Percentiles rank a stretch among this genome's conserved stretches.
phyloP scores from a whole-genome alignment of 306 rosid genomes.

The Pyrus bretschneideri region DNA sequence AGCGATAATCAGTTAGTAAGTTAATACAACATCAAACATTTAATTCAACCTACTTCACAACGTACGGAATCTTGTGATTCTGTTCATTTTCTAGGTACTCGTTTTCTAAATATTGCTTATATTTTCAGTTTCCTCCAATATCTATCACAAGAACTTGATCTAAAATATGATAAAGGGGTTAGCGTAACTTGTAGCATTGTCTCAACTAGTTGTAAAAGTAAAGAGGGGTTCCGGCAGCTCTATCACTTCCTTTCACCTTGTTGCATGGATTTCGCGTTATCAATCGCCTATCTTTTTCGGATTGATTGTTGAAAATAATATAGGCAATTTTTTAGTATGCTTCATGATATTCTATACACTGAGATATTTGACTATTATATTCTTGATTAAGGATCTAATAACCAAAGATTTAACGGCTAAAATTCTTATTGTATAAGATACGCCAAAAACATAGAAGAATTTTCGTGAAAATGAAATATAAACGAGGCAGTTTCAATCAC shows the following conservation, averaged over 20 bases:
- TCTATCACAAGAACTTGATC: background rate
- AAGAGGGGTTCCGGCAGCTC: no score
- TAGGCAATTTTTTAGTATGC: no score
- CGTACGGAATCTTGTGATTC: background rate
- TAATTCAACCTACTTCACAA: background rate
- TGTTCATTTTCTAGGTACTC: background rate
- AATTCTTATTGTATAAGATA: no score
- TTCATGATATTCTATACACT: no score
- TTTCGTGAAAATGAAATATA: no score
- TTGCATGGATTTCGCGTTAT: no score
- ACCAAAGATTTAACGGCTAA: no score
- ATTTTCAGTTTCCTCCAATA: background rate
- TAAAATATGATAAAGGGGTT: background rate
- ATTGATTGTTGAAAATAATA: no score
- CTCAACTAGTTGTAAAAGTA: background rate
- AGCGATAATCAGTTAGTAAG: background rate
- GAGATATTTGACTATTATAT: no score
- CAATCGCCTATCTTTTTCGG: no score
- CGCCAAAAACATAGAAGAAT: background rate
- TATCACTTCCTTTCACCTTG: no score
- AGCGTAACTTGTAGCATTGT: background rate
- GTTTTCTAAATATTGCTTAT: background rate
- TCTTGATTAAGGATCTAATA: no score
- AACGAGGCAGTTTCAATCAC: background rate
- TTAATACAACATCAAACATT: background rate